phyloP scores from a whole-genome alignment of 2,329 filamentous ascomycete species.

The Gyromitra esculenta region DNA sequence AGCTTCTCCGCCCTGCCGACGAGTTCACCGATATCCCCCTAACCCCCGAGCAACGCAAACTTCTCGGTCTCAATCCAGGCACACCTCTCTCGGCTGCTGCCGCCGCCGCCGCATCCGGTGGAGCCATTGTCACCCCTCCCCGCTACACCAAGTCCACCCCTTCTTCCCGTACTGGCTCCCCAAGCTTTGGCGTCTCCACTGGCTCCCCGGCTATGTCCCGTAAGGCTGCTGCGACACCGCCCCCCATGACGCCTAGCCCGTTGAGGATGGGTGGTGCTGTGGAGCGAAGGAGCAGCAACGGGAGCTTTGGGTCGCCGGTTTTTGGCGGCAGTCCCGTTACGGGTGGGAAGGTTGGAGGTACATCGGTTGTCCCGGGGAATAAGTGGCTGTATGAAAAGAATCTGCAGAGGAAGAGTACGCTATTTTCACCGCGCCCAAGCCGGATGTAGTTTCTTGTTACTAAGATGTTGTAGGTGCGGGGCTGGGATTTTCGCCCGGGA shows the following conservation, averaged over 20 bases:
- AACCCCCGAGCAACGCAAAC: constrained; percentile 84
- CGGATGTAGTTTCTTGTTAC: constrained; percentile 18
- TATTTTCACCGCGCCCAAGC: constrained; percentile 29
- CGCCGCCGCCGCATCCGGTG: constrained; percentile 29
- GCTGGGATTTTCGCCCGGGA: constrained; percentile 33
- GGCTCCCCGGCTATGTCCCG: constrained; percentile 40
- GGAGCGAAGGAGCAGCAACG: constrained; percentile 31
- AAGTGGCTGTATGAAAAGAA: constrained; percentile 55
- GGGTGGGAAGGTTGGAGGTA: constrained; percentile 39
- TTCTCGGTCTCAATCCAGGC: constrained; percentile 73
- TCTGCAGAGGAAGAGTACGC: constrained; percentile 48
- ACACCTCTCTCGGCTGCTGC: constrained; percentile 36
- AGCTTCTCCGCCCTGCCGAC: constrained; percentile 77
- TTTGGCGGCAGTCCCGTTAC: constrained; percentile 36
- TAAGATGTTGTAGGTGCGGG: constrained; percentile 35
- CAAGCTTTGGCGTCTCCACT: constrained; percentile 36
- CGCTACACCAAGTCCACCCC: constrained; percentile 53
- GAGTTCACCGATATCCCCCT: constrained; percentile 88
- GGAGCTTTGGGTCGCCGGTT: constrained; percentile 32
- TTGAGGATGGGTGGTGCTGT: constrained; percentile 44
- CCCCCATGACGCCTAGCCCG: constrained; percentile 42
- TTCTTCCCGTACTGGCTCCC: constrained; percentile 47
- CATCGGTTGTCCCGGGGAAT: constrained; percentile 47
- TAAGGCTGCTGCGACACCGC: constrained; percentile 43
- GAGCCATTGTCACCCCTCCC: constrained; percentile 49